Conservation (phyloP, 83 land plant genomes). For the Picea abies region DNA sequence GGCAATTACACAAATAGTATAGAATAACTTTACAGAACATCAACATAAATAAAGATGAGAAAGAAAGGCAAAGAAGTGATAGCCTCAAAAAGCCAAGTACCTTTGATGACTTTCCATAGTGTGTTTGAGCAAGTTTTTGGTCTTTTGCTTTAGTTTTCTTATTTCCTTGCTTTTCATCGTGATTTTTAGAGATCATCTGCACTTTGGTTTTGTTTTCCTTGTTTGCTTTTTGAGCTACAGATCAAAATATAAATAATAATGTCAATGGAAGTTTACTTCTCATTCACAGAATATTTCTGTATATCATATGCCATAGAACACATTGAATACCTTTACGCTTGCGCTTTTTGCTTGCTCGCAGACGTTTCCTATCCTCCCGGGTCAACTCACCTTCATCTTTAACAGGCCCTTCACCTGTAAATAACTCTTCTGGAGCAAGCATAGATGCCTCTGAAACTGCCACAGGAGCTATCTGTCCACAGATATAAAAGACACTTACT, state of each 20-base stretch:
- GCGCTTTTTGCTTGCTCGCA: slow-evolving; percentile 87
- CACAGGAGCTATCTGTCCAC: slow-evolving; percentile 85
- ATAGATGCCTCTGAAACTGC: slow-evolving; percentile 97
- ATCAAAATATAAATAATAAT: background rate
- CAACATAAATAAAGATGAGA: background rate
- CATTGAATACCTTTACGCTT: slow-evolving; percentile 67
- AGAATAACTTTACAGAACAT: background rate
- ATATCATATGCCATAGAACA: background rate
- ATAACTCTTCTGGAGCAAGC: slow-evolving; percentile 99
- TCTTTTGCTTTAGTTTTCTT: background rate
- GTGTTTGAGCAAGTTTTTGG: slow-evolving; percentile 15
- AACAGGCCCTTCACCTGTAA: slow-evolving; percentile 77
- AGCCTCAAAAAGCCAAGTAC: background rate
- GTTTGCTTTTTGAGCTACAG: background rate
- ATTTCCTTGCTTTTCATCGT: background rate
- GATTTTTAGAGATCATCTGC: background rate
- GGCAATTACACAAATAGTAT: background rate
- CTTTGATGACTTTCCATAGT: slow-evolving; percentile 18
- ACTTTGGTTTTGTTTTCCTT: slow-evolving; percentile 1
- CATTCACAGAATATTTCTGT: background rate
- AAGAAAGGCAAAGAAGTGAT: background rate
- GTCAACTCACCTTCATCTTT: slow-evolving; percentile 91
- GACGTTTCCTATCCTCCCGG: slow-evolving; percentile 75
- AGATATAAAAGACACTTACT: slow-evolving; percentile 2
- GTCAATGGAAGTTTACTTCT: background rate